Percentiles rank a stretch among this genome's conserved stretches.
Evolutionary conservation across 768 basidiomycete genomes (phyloP).

Genomic region (Mycena latifolia): DNA sequence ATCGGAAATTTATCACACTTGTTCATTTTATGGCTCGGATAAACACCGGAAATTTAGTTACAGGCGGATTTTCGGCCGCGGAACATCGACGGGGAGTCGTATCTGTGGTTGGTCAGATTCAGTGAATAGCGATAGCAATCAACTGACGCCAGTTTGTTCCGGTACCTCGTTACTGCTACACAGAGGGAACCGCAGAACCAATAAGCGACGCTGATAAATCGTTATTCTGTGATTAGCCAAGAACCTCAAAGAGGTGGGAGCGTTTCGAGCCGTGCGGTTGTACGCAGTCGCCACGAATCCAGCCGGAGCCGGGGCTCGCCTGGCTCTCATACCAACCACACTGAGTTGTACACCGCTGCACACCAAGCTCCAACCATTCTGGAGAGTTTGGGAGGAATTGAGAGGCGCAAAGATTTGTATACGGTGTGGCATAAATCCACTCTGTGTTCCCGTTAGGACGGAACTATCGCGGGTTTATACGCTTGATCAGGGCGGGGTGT

Average conservation of each 20-base stretch:
- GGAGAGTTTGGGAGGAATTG: neutral
- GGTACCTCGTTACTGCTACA: constrained; percentile 5
- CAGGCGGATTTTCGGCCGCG: constrained; percentile 29
- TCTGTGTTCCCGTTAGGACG: neutral
- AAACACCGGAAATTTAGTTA: constrained; percentile 16
- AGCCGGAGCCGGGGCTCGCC: neutral
- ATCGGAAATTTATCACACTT: constrained; percentile 2
- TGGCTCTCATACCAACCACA: neutral
- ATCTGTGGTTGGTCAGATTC: constrained; percentile 2
- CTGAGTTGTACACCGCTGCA: neutral
- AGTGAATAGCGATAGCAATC: constrained; percentile 19
- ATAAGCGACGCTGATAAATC: constrained; percentile 10
- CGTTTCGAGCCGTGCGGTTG: neutral
- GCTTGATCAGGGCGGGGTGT: no score
- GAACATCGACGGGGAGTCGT: neutral
- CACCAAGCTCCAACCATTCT: neutral
- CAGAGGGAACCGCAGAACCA: neutral
- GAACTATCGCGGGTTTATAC: neutral
- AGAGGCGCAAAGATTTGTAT: neutral
- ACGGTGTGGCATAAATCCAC: neutral
- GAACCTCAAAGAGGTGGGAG: neutral
- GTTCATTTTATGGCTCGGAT: constrained; percentile 22
- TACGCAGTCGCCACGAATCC: neutral
- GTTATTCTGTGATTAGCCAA: constrained; percentile 8
- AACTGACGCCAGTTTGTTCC: constrained; percentile 24